Percentiles rank a stretch among this genome's conserved stretches.
Conservation (phyloP, 495 filamentous ascomycete genomes). For the Aspergillus conjunctus region DNA sequence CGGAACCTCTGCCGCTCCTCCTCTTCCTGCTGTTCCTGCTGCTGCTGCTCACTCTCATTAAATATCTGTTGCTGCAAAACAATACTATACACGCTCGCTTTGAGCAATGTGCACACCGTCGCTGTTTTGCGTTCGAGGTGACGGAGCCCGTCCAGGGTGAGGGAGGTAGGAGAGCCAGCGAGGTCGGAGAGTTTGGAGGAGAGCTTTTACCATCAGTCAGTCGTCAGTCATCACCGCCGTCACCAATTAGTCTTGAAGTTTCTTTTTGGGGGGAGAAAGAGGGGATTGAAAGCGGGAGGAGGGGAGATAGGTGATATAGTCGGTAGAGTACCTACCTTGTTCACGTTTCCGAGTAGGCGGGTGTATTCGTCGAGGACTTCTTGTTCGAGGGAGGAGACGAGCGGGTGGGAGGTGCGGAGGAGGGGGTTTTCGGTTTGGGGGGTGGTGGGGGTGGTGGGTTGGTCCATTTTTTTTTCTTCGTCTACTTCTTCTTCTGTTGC, state of each 20-base stretch:
- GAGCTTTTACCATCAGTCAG: constrained; percentile 33
- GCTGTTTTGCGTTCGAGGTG: constrained; percentile 91
- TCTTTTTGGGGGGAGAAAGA: neutral
- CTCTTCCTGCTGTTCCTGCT: constrained; percentile 36
- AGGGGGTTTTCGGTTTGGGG: constrained; percentile 39
- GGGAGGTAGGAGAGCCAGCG: constrained; percentile 33
- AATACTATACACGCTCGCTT: constrained; percentile 98
- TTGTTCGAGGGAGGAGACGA: constrained; percentile 76
- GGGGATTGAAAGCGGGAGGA: neutral
- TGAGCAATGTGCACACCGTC: constrained; percentile 89
- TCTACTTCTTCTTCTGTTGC: neutral
- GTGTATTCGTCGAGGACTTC: constrained; percentile 94
- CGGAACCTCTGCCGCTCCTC: constrained; percentile 23
- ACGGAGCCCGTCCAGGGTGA: constrained; percentile 70
- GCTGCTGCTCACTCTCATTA: constrained; percentile 54
- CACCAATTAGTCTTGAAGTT: neutral
- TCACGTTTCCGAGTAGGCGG: constrained; percentile 84
- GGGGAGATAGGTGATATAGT: too few species aligned
- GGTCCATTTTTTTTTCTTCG: constrained; percentile 1
- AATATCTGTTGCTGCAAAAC: constrained; percentile 95
- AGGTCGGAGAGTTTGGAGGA: constrained; percentile 43
- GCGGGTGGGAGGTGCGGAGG: constrained; percentile 40
- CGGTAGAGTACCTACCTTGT: too few species aligned
- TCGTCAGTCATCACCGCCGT: neutral
- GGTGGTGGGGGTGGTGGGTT: constrained; percentile 4